These are phyloP conservation scores for Solanum stenotomum DNA, from an alignment of 257 asterid genomes.

Conservation along the genomic window DNA sequence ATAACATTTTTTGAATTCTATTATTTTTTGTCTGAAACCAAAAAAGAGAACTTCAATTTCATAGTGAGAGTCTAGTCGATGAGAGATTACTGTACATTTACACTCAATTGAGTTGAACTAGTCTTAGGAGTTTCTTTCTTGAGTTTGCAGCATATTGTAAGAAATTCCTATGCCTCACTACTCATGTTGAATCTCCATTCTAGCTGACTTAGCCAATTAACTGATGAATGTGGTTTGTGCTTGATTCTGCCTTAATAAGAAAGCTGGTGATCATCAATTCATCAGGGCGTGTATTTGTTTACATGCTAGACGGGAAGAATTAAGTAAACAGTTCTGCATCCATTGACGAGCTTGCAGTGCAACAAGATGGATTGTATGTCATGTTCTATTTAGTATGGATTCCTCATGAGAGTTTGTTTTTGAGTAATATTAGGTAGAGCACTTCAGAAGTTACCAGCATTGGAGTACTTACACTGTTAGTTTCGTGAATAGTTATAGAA, in stretches of 20 bases:
- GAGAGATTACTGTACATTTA: background rate
- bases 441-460: background rate
- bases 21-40: background rate
- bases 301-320: background rate
- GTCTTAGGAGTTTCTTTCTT: background rate
- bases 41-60: background rate
- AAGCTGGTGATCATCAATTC: background rate
- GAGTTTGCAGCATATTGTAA: background rate
- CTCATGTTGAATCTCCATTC: background rate
- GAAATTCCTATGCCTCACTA: background rate
- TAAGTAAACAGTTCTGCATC: background rate
- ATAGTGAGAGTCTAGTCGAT: background rate
- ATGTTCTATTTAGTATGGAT: background rate
- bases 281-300: background rate
- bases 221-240: background rate
- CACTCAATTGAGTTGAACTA: background rate
- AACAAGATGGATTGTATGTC: background rate
- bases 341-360: background rate
- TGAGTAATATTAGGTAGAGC: background rate
- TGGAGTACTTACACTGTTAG: background rate
- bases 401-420: background rate
- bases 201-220: background rate
- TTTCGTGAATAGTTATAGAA: background rate
- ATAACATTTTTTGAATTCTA: background rate
- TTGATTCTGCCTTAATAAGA: background rate